A percentile compares a stretch with the other conserved stretches of the same genome.
Conservation (phyloP, 2,329 filamentous ascomycete species). For the Curvularia lunata region DNA sequence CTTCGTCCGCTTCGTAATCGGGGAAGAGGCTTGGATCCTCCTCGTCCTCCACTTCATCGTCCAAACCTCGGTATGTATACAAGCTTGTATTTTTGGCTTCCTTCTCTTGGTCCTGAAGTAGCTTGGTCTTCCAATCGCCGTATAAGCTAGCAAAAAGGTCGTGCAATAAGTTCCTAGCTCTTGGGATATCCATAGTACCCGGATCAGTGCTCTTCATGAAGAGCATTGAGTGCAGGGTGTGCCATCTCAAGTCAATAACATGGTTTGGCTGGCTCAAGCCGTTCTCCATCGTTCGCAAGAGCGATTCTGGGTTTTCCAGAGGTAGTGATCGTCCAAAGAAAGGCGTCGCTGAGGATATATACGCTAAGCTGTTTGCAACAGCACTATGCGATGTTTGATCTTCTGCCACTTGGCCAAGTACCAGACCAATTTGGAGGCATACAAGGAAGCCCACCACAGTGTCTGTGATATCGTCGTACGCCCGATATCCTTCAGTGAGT, state of each 20-base stretch:
- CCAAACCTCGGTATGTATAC: constrained; percentile 83
- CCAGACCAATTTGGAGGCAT: constrained; percentile 77
- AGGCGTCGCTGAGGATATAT: constrained; percentile 39
- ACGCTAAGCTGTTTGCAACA: constrained; percentile 29
- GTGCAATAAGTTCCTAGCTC: constrained; percentile 59
- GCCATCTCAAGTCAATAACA: constrained; percentile 45
- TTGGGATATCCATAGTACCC: constrained; percentile 12
- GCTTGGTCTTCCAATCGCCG: constrained; percentile 77
- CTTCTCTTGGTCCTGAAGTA: constrained; percentile 76
- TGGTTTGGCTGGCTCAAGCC: constrained; percentile 28
- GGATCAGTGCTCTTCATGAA: constrained; percentile 37
- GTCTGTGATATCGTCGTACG: constrained; percentile 83
- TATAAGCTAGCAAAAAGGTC: constrained; percentile 76
- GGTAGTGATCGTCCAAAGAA: constrained; percentile 38
- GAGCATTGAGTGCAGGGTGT: constrained; percentile 39
- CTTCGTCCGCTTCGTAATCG: constrained; percentile 66
- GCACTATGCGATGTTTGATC: constrained; percentile 22
- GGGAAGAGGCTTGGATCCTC: constrained; percentile 86
- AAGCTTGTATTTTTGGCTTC: constrained; percentile 76
- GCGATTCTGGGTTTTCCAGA: constrained; percentile 22
- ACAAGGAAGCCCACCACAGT: constrained; percentile 81
- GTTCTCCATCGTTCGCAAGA: constrained; percentile 28
- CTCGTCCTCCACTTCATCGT: constrained; percentile 72
- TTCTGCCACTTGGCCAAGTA: constrained; percentile 53
- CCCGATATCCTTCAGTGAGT: constrained; percentile 71